These are phyloP conservation scores for Syzygium oleosum DNA, from an alignment of 345 rosid genomes.

Conservation along the genomic window DNA sequence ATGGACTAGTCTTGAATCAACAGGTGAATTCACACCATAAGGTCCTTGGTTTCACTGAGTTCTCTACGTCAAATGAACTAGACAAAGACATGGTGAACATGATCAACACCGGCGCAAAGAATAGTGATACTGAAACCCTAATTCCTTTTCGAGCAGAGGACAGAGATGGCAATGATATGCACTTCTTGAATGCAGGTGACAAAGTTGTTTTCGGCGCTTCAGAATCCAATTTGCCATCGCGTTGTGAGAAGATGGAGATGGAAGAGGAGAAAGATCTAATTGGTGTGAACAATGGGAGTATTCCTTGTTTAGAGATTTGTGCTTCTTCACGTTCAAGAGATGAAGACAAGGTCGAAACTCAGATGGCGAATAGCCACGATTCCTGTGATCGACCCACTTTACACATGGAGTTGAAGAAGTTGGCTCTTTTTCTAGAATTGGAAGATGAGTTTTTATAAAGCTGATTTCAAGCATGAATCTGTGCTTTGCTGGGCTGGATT, in stretches of 20 bases:
- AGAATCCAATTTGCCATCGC: not conserved
- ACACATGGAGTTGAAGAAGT: not conserved
- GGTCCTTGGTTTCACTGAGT: not conserved
- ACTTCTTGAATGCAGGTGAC: not conserved
- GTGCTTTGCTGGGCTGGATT: not conserved
- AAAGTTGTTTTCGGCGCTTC: not conserved
- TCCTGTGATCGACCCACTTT: not conserved
- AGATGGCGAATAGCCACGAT: not conserved
- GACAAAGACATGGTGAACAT: not conserved
- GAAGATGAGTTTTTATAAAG: not conserved
- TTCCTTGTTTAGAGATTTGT: not conserved
- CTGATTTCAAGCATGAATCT: not conserved
- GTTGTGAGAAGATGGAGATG: not conserved
- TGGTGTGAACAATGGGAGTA: not conserved
- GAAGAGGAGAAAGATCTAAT: not conserved
- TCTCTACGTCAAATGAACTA: not conserved
- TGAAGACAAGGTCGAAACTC: not conserved
- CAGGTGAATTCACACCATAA: not conserved
- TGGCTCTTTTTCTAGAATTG: constrained; percentile 7
- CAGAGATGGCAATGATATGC: not conserved
- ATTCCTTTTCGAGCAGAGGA: not conserved
- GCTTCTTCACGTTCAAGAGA: not conserved
- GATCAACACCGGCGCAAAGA: not conserved
- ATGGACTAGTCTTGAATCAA: not conserved
- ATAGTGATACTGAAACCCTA: not conserved